Conservation (phyloP, 106 monocot species). For the Chionographis japonica region DNA sequence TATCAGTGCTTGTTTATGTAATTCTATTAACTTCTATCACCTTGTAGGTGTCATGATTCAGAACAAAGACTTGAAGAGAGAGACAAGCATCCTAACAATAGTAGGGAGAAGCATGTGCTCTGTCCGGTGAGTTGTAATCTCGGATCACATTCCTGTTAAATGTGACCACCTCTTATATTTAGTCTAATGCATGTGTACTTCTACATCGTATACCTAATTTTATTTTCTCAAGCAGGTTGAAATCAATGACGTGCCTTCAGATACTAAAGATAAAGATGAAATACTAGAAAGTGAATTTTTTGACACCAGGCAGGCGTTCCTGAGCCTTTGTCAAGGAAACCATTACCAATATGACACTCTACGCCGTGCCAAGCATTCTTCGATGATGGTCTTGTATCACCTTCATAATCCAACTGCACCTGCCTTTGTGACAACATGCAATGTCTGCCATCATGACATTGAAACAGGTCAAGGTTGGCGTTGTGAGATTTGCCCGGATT, state of each 20-base stretch:
- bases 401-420: conserved; percentile 98
- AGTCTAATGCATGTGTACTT: too few species aligned
- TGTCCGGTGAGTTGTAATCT: conserved; percentile 43
- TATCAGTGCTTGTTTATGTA: background rate
- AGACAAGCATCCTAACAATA: conserved; percentile 71
- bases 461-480: conserved; percentile 95
- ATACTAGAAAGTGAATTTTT: conserved; percentile 96
- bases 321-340: conserved; percentile 95
- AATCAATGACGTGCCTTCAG: conserved; percentile 54
- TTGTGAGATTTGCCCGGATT: conserved; percentile 90
- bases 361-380: conserved; percentile 94
- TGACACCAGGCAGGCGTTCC: conserved; percentile 91
- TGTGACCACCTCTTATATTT: background rate
- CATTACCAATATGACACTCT: conserved; percentile 98
- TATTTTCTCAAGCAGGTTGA: conserved; percentile 51
- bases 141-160: background rate
- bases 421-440: conserved; percentile 92
- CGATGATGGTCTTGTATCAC: conserved; percentile 97
- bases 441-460: conserved; percentile 74
- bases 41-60: conserved; percentile 70
- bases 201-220: too few species aligned
- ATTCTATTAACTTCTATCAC: conserved; percentile 5
- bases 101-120: conserved; percentile 69
- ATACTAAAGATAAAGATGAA: conserved; percentile 94
- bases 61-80: conserved; percentile 78